phyloP scores from a whole-genome alignment of 148 eudicot genomes.

The Talinum fruticosum region DNA sequence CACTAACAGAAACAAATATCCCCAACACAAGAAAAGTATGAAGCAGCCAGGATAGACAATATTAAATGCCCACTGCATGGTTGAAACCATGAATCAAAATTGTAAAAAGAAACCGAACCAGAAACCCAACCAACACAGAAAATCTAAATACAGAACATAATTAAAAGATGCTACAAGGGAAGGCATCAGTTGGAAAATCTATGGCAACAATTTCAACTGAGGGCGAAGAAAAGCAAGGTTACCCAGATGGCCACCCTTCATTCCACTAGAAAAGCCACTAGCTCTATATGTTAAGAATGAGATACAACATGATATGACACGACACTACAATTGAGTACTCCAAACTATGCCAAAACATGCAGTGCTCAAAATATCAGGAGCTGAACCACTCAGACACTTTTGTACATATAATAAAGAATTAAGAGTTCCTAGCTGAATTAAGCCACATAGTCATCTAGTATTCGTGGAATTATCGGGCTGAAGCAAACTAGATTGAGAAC shows the following conservation, averaged over 20 bases:
- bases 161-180: neutral
- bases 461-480: neutral
- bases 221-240: neutral
- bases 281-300: neutral
- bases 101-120: neutral
- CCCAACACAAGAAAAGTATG: neutral
- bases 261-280: neutral
- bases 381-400: neutral
- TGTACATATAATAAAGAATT: neutral
- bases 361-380: neutral
- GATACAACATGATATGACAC: neutral
- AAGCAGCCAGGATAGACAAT: neutral
- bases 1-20: neutral
- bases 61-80: neutral
- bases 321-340: neutral
- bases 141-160: neutral
- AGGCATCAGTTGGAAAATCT: neutral
- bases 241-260: neutral
- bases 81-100: neutral
- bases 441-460: neutral
- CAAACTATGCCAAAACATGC: neutral
- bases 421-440: neutral
- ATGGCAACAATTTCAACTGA: neutral
- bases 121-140: neutral
- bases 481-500: neutral